A percentile compares a stretch with the other conserved stretches of the same genome.
Conservation (phyloP, 805 yeast species). For the Metahyphopichia silvanorum region DNA sequence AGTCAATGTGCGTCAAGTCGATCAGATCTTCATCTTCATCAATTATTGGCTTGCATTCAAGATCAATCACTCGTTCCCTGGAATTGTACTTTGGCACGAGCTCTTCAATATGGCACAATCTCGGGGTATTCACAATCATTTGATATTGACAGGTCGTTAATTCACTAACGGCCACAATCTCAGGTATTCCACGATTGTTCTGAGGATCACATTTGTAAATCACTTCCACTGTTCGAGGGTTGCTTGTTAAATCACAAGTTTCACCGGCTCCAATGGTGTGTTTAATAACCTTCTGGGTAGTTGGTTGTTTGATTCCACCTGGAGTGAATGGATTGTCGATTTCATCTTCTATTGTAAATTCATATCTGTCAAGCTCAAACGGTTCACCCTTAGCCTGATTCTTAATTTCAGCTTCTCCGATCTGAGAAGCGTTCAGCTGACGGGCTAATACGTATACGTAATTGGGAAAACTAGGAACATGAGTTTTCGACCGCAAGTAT, state of each 20-base stretch:
- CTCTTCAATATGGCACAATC: slow-evolving; percentile 42
- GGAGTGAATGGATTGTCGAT: slow-evolving; percentile 18
- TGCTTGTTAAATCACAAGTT: slow-evolving; percentile 55
- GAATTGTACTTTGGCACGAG: slow-evolving; percentile 19
- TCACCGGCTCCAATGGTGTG: slow-evolving; percentile 47
- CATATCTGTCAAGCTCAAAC: slow-evolving; percentile 13
- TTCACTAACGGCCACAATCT: slow-evolving; percentile 46
- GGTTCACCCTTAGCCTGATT: slow-evolving; percentile 20
- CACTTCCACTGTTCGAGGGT: slow-evolving; percentile 52
- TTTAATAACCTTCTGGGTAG: slow-evolving; percentile 25
- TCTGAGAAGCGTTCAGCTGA: slow-evolving; percentile 21
- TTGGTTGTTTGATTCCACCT: slow-evolving; percentile 9
- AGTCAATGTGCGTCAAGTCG: slow-evolving; percentile 9
- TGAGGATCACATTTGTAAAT: slow-evolving; percentile 52
- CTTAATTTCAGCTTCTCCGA: slow-evolving; percentile 11
- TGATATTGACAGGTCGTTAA: slow-evolving; percentile 56
- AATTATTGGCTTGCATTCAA: slow-evolving; percentile 22
- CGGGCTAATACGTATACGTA: slow-evolving; percentile 35
- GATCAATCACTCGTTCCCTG: slow-evolving; percentile 22
- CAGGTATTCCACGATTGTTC: slow-evolving; percentile 6
- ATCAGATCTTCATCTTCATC: not conserved
- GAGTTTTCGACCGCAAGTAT: slow-evolving; percentile 20
- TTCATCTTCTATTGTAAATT: slow-evolving; percentile 26
- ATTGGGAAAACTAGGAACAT: slow-evolving; percentile 29
- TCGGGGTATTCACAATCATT: slow-evolving; percentile 48